Evolutionary conservation across 208 protist genomes (phyloP), one percentile per base, ranked within the genome.

Genomic region (Leishmania aethiopica): DNA sequence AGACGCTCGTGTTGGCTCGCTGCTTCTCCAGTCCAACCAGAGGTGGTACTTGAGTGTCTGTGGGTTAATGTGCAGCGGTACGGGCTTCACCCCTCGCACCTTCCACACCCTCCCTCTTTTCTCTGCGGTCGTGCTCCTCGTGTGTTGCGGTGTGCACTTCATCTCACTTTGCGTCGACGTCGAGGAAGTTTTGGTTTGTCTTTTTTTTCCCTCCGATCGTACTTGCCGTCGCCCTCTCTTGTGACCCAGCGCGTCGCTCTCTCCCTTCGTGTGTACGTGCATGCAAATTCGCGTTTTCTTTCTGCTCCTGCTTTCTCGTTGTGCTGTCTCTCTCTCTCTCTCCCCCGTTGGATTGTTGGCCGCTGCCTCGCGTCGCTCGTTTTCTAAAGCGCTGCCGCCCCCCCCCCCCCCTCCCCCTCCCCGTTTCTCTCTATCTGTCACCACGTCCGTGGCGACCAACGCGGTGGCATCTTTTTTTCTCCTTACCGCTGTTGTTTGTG

Each of bases 171-270:
- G 13, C 17, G 51, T 55, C 10, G 17, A 55, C 15, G 51, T 22
- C 0, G 15, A 19, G 0, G 4, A 37, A 8, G 60, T 59, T 77
- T 32, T 40, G 64, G 28, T 69, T 75, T 42, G 37, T 57, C 19
- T 66, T 37, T 75, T 70, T 66, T 53, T 75, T 66, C 40, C 37
- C 76, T 80, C 22, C 42, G 37, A 17, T 75, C 66, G 40, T 49
- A 60, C 40, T 28, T 77, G 37, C 2, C 6, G 51, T 55, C 51
- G 51, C 51, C 51, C 51, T 55, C 51, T 55, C 15, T 22, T 55
- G 51, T 55, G 51, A 55, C 17, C 51, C 51, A 13, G 6, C 51
- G 15, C 10, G 1, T 32, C 28, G 64, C 17, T 45, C 37, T 22
- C 69, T 75, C n/a, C 51, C 51, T 45, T 57, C 57, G 35, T 62